Evolutionary conservation across 768 basidiomycete genomes (phyloP).

Genomic region (Boletus eberwhitei): DNA sequence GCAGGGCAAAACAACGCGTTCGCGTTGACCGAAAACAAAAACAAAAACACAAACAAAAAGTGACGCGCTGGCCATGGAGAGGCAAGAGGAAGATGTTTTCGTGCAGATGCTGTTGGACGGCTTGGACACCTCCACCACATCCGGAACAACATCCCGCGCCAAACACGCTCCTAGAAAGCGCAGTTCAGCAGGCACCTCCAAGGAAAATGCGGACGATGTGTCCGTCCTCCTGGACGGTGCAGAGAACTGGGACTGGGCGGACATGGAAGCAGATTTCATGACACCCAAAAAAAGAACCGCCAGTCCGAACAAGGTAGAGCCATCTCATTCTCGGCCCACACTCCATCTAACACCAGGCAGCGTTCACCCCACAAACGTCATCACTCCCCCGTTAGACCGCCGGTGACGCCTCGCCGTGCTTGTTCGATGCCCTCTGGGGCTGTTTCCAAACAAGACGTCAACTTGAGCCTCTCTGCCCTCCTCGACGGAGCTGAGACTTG

Average conservation of each 20-base stretch:
- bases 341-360: slow-evolving; percentile 2
- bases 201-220: slow-evolving; percentile 36
- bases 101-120: slow-evolving; percentile 51
- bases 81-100: slow-evolving; percentile 54
- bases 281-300: slow-evolving; percentile 47
- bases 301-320: slow-evolving; percentile 23
- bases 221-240: slow-evolving; percentile 56
- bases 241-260: slow-evolving; percentile 69
- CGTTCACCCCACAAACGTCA: slow-evolving; percentile 13
- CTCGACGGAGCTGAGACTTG: slow-evolving; percentile 65
- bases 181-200: neutral
- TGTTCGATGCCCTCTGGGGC: slow-evolving; percentile 7
- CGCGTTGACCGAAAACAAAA: slow-evolving; percentile 2
- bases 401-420: slow-evolving; percentile 7
- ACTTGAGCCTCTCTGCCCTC: slow-evolving; percentile 46
- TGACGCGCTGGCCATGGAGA: slow-evolving; percentile 28
- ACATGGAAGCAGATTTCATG: slow-evolving; percentile 48
- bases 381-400: slow-evolving; percentile 20
- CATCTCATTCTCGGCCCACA: neutral
- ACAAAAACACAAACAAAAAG: no score
- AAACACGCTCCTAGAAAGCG: slow-evolving; percentile 26
- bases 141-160: slow-evolving; percentile 31
- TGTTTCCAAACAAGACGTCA: slow-evolving; percentile 13
- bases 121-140: slow-evolving; percentile 48
- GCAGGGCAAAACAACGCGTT: slow-evolving; percentile 25